Evolutionary conservation across 495 filamentous ascomycete species (phyloP).

Genomic region (Amorphotheca resinae): DNA sequence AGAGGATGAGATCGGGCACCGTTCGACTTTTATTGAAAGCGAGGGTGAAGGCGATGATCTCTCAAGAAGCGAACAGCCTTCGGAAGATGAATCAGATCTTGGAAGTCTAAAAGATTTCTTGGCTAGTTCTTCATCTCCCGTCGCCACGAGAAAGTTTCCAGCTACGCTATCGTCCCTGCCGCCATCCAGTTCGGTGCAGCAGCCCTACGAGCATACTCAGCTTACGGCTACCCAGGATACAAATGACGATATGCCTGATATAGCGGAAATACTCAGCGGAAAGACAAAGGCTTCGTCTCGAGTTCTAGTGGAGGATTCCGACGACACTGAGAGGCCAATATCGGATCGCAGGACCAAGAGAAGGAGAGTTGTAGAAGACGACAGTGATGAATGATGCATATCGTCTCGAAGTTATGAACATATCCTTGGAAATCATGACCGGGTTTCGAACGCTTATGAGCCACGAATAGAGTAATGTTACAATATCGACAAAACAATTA

Average conservation of each 20-base stretch:
- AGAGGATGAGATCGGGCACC: constrained; percentile 6
- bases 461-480: too few relatives aligned
- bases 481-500: too few relatives aligned
- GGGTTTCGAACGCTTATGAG: too few relatives aligned
- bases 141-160: neutral
- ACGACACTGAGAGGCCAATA: constrained; percentile 3
- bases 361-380: constrained; percentile 17
- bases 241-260: constrained; percentile 6
- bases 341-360: constrained; percentile 14
- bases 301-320: constrained; percentile 1
- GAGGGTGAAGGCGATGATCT: constrained; percentile 16
- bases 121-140: constrained; percentile 1
- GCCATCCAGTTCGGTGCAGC: neutral
- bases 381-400: constrained; percentile 22
- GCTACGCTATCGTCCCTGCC: constrained; percentile 7
- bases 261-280: neutral
- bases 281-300: neutral
- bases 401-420: constrained; percentile 4
- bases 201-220: neutral
- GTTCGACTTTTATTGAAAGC: neutral
- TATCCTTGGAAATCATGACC: constrained; percentile 10
- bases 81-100: constrained; percentile 16
- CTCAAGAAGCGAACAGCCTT: constrained; percentile 9
- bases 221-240: constrained; percentile 2
- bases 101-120: constrained; percentile 17